Base-by-base conservation (phyloP, 179 eudicot species). In the Actinidia polygama region DNA sequence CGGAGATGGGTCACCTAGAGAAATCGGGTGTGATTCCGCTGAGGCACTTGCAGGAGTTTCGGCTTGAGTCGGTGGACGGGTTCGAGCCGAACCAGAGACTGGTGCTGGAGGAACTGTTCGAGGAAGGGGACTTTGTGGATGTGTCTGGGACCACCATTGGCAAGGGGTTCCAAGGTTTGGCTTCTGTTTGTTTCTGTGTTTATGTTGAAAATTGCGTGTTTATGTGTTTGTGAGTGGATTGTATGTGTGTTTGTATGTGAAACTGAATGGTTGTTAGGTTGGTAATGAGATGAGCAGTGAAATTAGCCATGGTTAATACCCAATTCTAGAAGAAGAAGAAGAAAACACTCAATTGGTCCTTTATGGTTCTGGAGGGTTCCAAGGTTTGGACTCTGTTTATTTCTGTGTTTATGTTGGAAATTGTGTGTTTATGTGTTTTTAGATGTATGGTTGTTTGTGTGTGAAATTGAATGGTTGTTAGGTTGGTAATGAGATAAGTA, bases 71-170 rank as follows among this genome's bases (percentile, higher is more conserved):
- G 10, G 94, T 95, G 16, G 98, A 90, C 5, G 96, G 91, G 21
- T 96, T 91, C 59, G 91, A 89, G 71, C 88, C 96, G 0, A 89
- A 80, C 53, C 97, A 95, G 86, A 87, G 82, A 83, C 77, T 96
- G 36, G 77, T 72, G 40, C 82, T 95, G 12, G 92, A 90, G 59
- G 98, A 96, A 61, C 83, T 96, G 3, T 95, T 96, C 82, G 88
- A 88, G 50, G 98, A 96, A 80, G 99, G 99, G 16, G 99, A 96
- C 82, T 67, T 94, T 77, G 90, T 96, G 30, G 99, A 96, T 83
- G 93, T 96, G 24, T 85, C 96, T 47, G 99, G 97, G 0, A 95
- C 92, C 47, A 96, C 97, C 55, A 96, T 96, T 23, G 99, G 99
- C 14, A 96, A 96, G 79, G 99, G 99, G 73, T 93, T 96, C 69